Evolutionary conservation across 768 basidiomycete species (phyloP), one percentile per base, ranked within the genome.

Genomic region (Gloeostereum incarnatum): DNA sequence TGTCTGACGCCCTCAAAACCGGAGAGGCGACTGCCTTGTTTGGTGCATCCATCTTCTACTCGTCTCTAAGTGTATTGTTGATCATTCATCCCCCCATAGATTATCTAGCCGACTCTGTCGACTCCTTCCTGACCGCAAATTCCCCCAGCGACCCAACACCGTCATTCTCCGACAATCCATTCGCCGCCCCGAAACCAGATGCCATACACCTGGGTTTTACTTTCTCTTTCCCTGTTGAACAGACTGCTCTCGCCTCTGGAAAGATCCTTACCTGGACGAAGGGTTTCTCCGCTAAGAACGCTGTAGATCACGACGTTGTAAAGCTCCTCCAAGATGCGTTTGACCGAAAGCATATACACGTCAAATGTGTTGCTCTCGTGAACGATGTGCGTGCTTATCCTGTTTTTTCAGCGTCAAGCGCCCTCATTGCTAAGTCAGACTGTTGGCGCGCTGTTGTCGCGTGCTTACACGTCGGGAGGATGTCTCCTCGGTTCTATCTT

Each of bases 221-320:
- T 0, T 99, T 98, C 59, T 92, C 88, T 20, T 96, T 97, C 66
- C 96, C 96, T 2, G 96, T 98, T 20, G 90, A 96, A 51, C 96
- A 99, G 56, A 91, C 89, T 0, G 92, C 96, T 0, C 71, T 98
- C 17, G 82, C 82, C 49, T 77, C 79, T 17, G 96, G 96, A 1
- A 87, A 79, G 43, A 82, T 99, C 44, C 66, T 98, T 24, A 94
- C 87, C 0, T 92, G 89, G 89, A 97, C 89, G 3, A 94, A 97
- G 60, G 96, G 93, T 3, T 97, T 96, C 58, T 59, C 82, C n/a
- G 90, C 89, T 10, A 89, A 79, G 56, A 87, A 91, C 51, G 91
- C 91, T 1, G 60, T 90, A 34, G 90, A 91, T 29, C 69, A 90
- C 49, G 93, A 97, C 52, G 77, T 96, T 20, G 90, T 96, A 27